Evolutionary conservation across 2,329 filamentous ascomycete species (phyloP), one percentile per base, ranked within the genome.

Genomic region (Ophiostoma sp.): DNA sequence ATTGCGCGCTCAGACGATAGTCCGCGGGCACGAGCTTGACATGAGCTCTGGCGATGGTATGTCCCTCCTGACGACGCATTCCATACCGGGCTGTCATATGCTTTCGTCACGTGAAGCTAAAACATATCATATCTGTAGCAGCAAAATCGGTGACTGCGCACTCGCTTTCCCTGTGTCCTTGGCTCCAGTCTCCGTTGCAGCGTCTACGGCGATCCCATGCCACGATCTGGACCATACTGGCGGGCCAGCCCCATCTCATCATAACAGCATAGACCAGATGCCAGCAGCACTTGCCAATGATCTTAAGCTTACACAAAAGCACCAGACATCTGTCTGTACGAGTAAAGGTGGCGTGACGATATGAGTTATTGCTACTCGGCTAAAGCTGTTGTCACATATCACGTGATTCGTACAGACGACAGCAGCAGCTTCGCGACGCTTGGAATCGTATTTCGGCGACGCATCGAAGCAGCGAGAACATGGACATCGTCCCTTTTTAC

Each of bases 11-110:
- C 14, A 47, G 14, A 16, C n/a, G 45, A 47, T 5, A 47, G n/a
- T 14, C 45, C 45, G 5, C 4, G 45, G 45, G n/a, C 49, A 14
- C 49, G 49, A 55, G 42, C 27, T 27, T 27, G 27, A 27, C 27
- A 27, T 27, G 27, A 27, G 27, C 27, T 27, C 27, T 27, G 27
- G 27, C 27, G 27, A 27, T 11, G 49, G 27, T 18, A 55, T 55
- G 47, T 9, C 12, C 49, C 49, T 55, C 49, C 49, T 55, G 49
- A 55, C 49, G 49, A 55, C 49, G 49, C 49, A 55, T 55, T 27
- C 49, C 18, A 55, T 7, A 44, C 18, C 9, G 18, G 5, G 27
- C 27, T 27, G 27, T 27, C 27, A 55, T 52, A 11, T 27, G 27
- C 27, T 27, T 27, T 27, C 49, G n/a, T 55, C 49, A 55, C 49